A percentile compares a stretch with the other conserved stretches of the same genome.
Conservation (phyloP, 2,329 filamentous ascomycete species). For the Claviceps sorghi region DNA sequence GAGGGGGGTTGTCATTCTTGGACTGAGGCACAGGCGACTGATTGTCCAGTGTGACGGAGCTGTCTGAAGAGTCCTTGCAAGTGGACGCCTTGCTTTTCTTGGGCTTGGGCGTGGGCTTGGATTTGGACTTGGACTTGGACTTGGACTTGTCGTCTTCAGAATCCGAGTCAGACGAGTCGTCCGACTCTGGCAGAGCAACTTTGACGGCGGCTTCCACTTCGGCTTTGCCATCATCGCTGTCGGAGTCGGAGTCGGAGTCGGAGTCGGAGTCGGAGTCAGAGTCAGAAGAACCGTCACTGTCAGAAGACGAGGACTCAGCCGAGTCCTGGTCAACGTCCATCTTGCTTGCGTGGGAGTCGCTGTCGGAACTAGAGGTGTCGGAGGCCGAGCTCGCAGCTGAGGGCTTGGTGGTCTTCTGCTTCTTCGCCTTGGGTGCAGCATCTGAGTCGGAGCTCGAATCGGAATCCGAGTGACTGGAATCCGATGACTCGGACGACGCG, state of each 20-base stretch:
- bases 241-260: constrained; percentile 5
- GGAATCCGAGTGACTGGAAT: constrained; percentile 20
- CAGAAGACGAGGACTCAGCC: constrained; percentile 10
- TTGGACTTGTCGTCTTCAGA: constrained; percentile 16
- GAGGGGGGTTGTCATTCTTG: constrained; percentile 29
- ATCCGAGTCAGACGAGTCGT: constrained; percentile 16
- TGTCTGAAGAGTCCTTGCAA: constrained; percentile 24
- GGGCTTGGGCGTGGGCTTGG: too few species aligned
- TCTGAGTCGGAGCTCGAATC: constrained; percentile 29
- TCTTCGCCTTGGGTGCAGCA: constrained; percentile 37
- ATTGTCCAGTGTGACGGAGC: constrained; percentile 37
- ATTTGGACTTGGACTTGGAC: too few species aligned
- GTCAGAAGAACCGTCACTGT: constrained; percentile 9
- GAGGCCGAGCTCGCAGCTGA: constrained; percentile 8
- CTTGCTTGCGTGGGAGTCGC: constrained; percentile 4
- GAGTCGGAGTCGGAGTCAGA: constrained; percentile 10
- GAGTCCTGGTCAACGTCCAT: constrained; percentile 15
- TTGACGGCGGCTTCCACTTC: constrained; percentile 13
- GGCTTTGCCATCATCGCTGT: not conserved
- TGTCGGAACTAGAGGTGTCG: constrained; percentile 7
- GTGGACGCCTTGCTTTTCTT: constrained; percentile 7
- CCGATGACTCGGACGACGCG: constrained; percentile 13
- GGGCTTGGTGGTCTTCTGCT: constrained; percentile 25
- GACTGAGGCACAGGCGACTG: constrained; percentile 26
- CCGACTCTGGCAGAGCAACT: constrained; percentile 12